Evolutionary conservation across 306 rosid genomes (phyloP).

Genomic region (Prunus fruticosa): DNA sequence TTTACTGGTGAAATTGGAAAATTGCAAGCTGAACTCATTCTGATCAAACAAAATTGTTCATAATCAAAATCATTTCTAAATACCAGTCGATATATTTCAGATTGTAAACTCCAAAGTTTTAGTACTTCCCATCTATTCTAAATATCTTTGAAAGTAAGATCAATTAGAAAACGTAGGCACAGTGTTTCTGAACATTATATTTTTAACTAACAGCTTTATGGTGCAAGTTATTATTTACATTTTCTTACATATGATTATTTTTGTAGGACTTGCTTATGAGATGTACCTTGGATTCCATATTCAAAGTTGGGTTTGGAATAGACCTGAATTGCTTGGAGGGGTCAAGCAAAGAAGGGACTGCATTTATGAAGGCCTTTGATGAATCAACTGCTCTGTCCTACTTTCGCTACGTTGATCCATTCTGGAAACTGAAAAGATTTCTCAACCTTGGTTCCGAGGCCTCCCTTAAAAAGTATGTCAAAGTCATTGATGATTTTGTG

Average conservation of each 20-base stretch:
- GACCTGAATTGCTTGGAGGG: conserved; percentile 71
- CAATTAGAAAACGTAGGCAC: too few species aligned
- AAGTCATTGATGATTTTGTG: conserved; percentile 49
- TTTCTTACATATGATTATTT: not conserved
- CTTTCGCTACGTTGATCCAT: conserved; percentile 71
- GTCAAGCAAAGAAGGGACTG: conserved; percentile 51
- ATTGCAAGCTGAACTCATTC: too few species aligned
- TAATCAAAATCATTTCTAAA: too few species aligned
- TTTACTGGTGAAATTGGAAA: too few species aligned
- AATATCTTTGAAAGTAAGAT: too few species aligned
- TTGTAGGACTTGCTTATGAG: conserved; percentile 65
- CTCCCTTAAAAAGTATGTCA: conserved; percentile 46
- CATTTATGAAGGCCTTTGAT: conserved; percentile 73
- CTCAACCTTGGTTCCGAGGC: conserved; percentile 74
- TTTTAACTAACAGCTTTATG: too few species aligned
- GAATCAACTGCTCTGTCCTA: conserved; percentile 56
- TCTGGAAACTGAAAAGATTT: conserved; percentile 61
- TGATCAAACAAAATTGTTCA: too few species aligned
- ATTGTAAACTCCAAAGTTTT: too few species aligned
- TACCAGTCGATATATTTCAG: too few species aligned
- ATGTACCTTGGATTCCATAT: conserved; percentile 73
- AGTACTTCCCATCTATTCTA: too few species aligned
- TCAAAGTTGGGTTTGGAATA: conserved; percentile 87
- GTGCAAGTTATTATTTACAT: not conserved
- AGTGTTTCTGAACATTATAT: too few species aligned